Evolutionary conservation across 2,329 filamentous ascomycete genomes (phyloP), one percentile per base, ranked within the genome.

Genomic region (Apiospora hydei): DNA sequence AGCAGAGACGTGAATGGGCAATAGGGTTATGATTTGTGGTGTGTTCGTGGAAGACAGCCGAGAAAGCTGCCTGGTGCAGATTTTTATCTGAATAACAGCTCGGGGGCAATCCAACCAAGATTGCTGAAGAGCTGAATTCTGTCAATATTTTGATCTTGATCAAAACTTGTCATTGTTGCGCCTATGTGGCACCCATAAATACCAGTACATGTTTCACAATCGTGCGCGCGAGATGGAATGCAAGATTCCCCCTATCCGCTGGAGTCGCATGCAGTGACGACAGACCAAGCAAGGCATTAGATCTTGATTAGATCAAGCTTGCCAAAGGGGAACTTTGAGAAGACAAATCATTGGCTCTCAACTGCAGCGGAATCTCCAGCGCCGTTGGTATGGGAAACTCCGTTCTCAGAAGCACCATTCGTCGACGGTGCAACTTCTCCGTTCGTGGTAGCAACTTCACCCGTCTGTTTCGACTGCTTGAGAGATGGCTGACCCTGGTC

Each of bases 351-450:
- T 57, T 66, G 69, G 26, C 38, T 67, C 64, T 67, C 49, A 46
- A n/a, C 47, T 21, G 53, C 69, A 38, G 24, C 41, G 10, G 46
- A 41, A n/a, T 26, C 69, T 18, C 53, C 64, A 51, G 61, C 34
- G 16, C 71, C 71, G 38, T 72, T 72, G 43, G 69, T 71, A 44
- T 72, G 61, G 14, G 71, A 21, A 4, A 34, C 34, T 13, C 57
- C 57, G 10, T 70, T 64, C 46, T 66, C 69, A 13, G 47, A 46
- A 24, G 44, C 44, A 46, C 72, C 72, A 46, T 73, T 73, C 38
- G 43, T 53, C n/a, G 61, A 26, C 21, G 38, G 64, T n/a, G 10
- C 71, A 16, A 8, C 30, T 30, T 43, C 70, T n/a, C 64, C 66
- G 57, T 64, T 70, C 24, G 21, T 24, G 13, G 26, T 53, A 13